Percentiles rank a stretch among this genome's conserved stretches.
phyloP scores from a whole-genome alignment of 169 alveolate genomes.

The Prorocentrum cordatum region DNA sequence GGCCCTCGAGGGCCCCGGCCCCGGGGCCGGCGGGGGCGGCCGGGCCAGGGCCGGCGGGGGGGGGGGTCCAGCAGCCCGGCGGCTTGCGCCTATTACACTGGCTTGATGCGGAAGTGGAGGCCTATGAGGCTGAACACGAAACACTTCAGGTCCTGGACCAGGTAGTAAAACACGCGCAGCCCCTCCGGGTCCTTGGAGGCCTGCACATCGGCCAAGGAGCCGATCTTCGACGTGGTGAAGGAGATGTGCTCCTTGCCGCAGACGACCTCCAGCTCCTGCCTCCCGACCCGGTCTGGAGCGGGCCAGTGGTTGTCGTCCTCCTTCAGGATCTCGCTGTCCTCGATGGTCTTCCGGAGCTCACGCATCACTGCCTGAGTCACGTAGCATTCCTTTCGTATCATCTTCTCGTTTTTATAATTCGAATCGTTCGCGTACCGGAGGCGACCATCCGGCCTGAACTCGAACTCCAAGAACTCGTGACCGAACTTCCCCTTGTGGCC shows the following conservation, averaged over 20 bases:
- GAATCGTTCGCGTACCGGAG: constrained; percentile 94
- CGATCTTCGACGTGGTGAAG: constrained; percentile 82
- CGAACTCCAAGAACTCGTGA: constrained; percentile 96
- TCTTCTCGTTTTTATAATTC: constrained; percentile 87
- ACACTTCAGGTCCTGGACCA: constrained; percentile 90
- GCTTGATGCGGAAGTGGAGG: constrained; percentile 83
- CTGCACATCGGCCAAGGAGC: constrained; percentile 81
- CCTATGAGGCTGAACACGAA: constrained; percentile 88
- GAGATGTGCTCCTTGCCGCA: constrained; percentile 82
- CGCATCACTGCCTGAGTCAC: constrained; percentile 75
- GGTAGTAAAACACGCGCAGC: constrained; percentile 85
- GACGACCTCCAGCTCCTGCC: constrained; percentile 93
- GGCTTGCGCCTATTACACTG: neutral
- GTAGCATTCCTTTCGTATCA: constrained; percentile 90
- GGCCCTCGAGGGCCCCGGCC: too few species aligned
- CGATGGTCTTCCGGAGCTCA: constrained; percentile 70
- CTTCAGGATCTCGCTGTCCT: constrained; percentile 70
- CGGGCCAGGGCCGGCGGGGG: too few species aligned
- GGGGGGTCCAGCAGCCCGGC: too few species aligned
- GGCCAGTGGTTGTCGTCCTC: constrained; percentile 86
- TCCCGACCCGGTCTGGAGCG: constrained; percentile 90
- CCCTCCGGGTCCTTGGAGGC: constrained; percentile 91
- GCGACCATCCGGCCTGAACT: constrained; percentile 88
- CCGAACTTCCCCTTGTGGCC: constrained; percentile 94
- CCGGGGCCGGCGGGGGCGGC: too few species aligned